Evolutionary conservation across 768 basidiomycete genomes (phyloP).

Genomic region (Sarcomyxa edulis): DNA sequence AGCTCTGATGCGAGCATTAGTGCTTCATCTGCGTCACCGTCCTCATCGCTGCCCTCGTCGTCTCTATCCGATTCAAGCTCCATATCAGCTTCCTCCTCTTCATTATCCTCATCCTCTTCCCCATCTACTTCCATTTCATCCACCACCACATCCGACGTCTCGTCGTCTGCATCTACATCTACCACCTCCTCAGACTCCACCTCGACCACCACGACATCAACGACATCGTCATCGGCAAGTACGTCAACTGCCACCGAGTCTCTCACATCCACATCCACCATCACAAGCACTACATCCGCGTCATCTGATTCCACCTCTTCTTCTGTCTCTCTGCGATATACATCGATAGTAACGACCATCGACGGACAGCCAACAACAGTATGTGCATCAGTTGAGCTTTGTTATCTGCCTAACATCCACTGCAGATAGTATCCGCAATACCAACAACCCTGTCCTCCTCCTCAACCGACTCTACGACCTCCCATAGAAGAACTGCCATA

Average conservation of each 20-base stretch:
- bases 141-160: not conserved
- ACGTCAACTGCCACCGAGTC: too few species aligned
- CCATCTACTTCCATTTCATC: not conserved
- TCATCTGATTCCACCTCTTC: too few species aligned
- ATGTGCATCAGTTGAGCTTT: not conserved
- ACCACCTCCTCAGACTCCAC: not conserved
- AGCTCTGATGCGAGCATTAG: too few species aligned
- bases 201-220: too few species aligned
- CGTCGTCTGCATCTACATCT: not conserved
- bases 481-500: constrained; percentile 1
- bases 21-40: too few species aligned
- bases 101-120: not conserved
- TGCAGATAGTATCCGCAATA: constrained; percentile 4
- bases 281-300: too few species aligned
- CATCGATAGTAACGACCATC: constrained; percentile 6
- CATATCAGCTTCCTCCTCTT: not conserved
- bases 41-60: too few species aligned
- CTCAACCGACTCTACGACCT: not conserved
- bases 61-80: too few species aligned
- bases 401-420: not conserved
- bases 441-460: constrained; percentile 8
- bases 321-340: too few species aligned
- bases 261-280: too few species aligned
- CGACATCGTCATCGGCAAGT: too few species aligned
- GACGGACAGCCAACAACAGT: constrained; percentile 8